Percentiles rank a stretch among this genome's conserved stretches.
phyloP scores from a whole-genome alignment of 768 basidiomycete species.

The Calocybe cyanea region DNA sequence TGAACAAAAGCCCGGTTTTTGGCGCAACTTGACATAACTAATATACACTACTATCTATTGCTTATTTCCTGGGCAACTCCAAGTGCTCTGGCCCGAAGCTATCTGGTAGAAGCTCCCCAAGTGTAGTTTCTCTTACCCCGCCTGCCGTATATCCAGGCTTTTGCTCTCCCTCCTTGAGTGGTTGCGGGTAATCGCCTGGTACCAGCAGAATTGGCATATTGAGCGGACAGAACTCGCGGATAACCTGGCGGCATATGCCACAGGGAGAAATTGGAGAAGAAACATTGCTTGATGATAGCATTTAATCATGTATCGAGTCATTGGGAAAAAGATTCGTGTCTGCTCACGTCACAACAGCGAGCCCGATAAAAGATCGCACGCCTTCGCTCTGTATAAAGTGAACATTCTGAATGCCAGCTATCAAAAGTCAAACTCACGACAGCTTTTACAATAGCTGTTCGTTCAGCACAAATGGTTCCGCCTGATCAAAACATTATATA shows the following conservation, averaged over 20 bases:
- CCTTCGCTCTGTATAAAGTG: slow-evolving; percentile 69
- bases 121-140: slow-evolving; percentile 58
- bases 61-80: slow-evolving; percentile 38
- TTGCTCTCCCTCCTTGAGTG: slow-evolving; percentile 26
- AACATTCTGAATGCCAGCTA: background rate
- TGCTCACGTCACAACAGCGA: slow-evolving; percentile 78
- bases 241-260: slow-evolving; percentile 89
- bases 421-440: slow-evolving; percentile 52
- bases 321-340: background rate
- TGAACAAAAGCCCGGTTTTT: too few species aligned
- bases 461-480: slow-evolving; percentile 89
- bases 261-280: slow-evolving; percentile 72
- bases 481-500: slow-evolving; percentile 41
- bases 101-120: slow-evolving; percentile 74
- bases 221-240: slow-evolving; percentile 79
- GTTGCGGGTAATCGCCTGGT: slow-evolving; percentile 56
- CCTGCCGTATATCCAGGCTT: slow-evolving; percentile 42
- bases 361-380: slow-evolving; percentile 58
- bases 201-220: slow-evolving; percentile 72
- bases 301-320: background rate
- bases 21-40: too few species aligned
- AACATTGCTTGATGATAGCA: slow-evolving; percentile 57
- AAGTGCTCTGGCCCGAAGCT: slow-evolving; percentile 90
- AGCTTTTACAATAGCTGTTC: slow-evolving; percentile 94
- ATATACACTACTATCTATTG: too few species aligned